Evolutionary conservation across 2,329 filamentous ascomycete genomes (phyloP), one percentile per base, ranked within the genome.

Genomic region (Colletotrichum liaoningense): DNA sequence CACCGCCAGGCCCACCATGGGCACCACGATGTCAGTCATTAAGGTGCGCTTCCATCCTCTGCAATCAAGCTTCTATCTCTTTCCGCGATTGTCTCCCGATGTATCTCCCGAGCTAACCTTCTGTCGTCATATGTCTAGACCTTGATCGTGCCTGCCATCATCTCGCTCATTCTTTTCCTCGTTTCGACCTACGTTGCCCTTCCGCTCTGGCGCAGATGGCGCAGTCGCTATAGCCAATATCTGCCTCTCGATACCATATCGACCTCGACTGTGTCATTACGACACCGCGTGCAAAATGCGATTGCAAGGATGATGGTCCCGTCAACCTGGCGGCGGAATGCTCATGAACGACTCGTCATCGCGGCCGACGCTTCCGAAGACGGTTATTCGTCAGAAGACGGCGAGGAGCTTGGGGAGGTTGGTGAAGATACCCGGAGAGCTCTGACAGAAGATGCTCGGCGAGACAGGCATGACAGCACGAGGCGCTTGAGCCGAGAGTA

Each of bases 401-500:
- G 91, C 55, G 92, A 95, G 78, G 93, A 94, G 81, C 82, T 92
- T 12, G 90, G 89, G 75, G 87, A 90, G 63, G 88, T 93, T 54
- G 85, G 90, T 75, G 85, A 87, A 69, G 82, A 86, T 67, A 83
- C 83, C 62, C 79, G 84, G 79, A 81, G 84, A 73, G 83, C 83
- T 62, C 80, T 87, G 30, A 54, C 66, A 35, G 84, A 83, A 74
- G 80, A 83, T 38, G 79, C 79, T 12, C 81, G 82, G 75, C 62
- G 81, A 81, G 77, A 79, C 67, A 78, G 79, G 59, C 82, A 83
- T 58, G 88, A 90, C 74, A 87, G 86, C 60, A 84, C 87, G 56
- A 86, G 90, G 77, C 87, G 95, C 75, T 79, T 97, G 74, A 96
- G 94, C 81, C 87, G 94, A 83, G 95, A 97, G 85, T 91, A 82